phyloP scores from a whole-genome alignment of 2,329 filamentous ascomycete species.

The Penicillium paneum region DNA sequence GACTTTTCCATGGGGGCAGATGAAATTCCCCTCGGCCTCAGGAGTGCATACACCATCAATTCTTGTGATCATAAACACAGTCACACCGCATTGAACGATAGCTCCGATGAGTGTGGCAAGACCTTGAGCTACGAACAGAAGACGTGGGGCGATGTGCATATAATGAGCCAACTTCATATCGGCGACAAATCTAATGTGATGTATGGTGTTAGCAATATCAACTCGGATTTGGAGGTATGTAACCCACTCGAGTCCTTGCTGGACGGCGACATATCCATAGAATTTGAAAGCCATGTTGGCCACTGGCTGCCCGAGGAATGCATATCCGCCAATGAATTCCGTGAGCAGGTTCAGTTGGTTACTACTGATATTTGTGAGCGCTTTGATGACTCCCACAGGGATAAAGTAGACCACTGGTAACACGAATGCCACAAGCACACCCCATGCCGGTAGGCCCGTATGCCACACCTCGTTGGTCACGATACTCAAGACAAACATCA shows the following conservation, averaged over 20 bases:
- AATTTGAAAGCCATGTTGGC: slow-evolving; percentile 66
- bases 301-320: slow-evolving; percentile 47
- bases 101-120: slow-evolving; percentile 50
- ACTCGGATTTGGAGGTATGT: neutral
- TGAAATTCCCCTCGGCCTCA: slow-evolving; percentile 58
- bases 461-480: slow-evolving; percentile 44
- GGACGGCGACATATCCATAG: slow-evolving; percentile 66
- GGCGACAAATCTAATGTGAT: slow-evolving; percentile 54
- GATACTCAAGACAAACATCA: slow-evolving; percentile 39
- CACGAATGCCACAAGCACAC: slow-evolving; percentile 45
- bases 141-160: slow-evolving; percentile 46
- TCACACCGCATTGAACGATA: slow-evolving; percentile 50
- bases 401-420: slow-evolving; percentile 48
- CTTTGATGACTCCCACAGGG: slow-evolving; percentile 49
- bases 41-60: slow-evolving; percentile 52
- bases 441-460: slow-evolving; percentile 47
- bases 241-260: slow-evolving; percentile 54
- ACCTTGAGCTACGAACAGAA: slow-evolving; percentile 52
- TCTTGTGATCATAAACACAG: slow-evolving; percentile 49
- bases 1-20: slow-evolving; percentile 55
- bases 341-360: slow-evolving; percentile 50
- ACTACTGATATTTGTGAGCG: slow-evolving; percentile 48
- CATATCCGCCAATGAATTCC: slow-evolving; percentile 50
- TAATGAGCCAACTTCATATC: slow-evolving; percentile 63
- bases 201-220: neutral